These are phyloP conservation scores for Solanum chiquidenum DNA, from an alignment of 257 asterid genomes.

Conservation along the genomic window DNA sequence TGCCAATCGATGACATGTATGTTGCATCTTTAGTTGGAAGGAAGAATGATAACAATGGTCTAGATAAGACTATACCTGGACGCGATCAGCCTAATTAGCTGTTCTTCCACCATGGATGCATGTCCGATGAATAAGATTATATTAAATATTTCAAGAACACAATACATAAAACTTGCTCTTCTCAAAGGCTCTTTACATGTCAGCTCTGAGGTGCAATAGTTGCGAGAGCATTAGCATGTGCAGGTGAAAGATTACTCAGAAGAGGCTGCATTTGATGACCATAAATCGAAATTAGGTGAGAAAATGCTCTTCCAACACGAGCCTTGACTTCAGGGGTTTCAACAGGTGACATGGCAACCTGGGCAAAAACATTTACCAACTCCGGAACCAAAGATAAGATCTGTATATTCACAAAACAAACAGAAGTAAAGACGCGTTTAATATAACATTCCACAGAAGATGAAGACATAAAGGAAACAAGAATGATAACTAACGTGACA, in stretches of 20 bases:
- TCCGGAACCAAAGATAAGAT: conserved; percentile 66
- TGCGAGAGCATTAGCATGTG: conserved; percentile 82
- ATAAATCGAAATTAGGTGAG: conserved; percentile 72
- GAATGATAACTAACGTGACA: not conserved
- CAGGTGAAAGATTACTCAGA: conserved; percentile 71
- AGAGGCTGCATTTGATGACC: conserved; percentile 96
- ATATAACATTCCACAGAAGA: not conserved
- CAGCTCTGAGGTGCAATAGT: conserved; percentile 75
- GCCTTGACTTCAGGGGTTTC: conserved; percentile 84
- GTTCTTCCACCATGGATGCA: conserved; percentile 3
- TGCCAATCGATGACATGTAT: not conserved
- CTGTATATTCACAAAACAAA: conserved; percentile 30
- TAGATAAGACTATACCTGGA: not conserved
- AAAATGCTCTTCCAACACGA: conserved; percentile 80
- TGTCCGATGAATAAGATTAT: not conserved
- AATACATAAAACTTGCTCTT: not conserved
- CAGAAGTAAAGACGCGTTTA: not conserved
- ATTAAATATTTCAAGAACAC: not conserved
- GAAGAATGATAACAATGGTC: not conserved
- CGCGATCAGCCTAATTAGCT: not conserved
- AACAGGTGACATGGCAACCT: conserved; percentile 66
- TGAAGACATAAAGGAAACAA: not conserved
- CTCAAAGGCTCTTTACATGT: conserved; percentile 3
- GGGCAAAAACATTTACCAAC: conserved; percentile 81
- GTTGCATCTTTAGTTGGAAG: not conserved